Base-by-base conservation (phyloP, 2,329 filamentous ascomycete species). In the Trichophyton verrucosum region DNA sequence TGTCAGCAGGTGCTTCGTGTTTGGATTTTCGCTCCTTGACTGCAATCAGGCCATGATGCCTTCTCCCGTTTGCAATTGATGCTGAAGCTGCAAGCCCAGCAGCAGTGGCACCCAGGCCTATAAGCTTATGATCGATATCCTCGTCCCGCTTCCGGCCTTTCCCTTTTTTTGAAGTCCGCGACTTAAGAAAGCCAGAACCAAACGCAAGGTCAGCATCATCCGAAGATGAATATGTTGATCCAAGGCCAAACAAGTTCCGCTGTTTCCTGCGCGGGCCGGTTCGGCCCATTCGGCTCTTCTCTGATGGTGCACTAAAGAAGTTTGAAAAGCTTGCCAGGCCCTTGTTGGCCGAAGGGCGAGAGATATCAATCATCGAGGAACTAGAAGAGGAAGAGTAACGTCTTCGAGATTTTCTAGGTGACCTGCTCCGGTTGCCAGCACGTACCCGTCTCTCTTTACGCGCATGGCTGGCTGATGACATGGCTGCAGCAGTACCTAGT, bases 161-260 rank as follows among this genome's bases (percentile, higher is more conserved):
- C 15, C 74, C 72, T 63, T 78, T 78, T 55, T 66, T 68, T 13
- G 61, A 61, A 1, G 22, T 59, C 22, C 46, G 51, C 58, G 68
- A 63, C 46, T 71, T 72, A 40, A 69, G 72, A 1, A 74, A 62
- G 40, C 72, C 86, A 60, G 75, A 78, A 8, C 86, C 85, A 68
- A 87, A 88, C 8, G 85, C 85, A 63, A 88, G 74, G 68, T 89
- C 86, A 20, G 81, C 82, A 70, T 87, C 84, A 60, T 87, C 77
- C 0, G 84, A 86, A 0, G 84, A 87, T 1, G 83, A 86, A 1
- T 85, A 88, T 1, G 82, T 85, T 66, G 62, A 62, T 49, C 57
- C 60, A 42, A 66, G 84, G 80, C 62, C 61, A 61, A 78, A 80
- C 47, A 85, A 72, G 59, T 70, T 74, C 44, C 77, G 66, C 65